Evolutionary conservation across 2,329 filamentous ascomycete genomes (phyloP).

Genomic region (Botryotinia narcissicola): DNA sequence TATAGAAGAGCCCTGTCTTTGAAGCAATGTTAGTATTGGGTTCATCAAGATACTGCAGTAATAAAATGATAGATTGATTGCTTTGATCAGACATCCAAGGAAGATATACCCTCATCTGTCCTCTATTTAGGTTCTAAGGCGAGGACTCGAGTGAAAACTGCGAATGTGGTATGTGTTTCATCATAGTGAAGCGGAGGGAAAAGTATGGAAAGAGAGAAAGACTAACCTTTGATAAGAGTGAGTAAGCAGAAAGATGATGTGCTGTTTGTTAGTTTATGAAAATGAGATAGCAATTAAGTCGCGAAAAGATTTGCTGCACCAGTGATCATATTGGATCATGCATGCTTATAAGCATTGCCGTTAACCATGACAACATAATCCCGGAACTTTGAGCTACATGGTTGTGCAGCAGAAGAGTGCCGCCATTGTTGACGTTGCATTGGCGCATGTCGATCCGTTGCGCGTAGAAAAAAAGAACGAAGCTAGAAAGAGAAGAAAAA

Average conservation of each 20-base stretch:
- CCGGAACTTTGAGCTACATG: background rate
- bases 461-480: background rate
- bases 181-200: conserved; percentile 49
- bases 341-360: conserved; percentile 2
- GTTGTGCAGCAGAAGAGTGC: conserved; percentile 11
- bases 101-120: conserved; percentile 68
- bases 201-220: conserved; percentile 18
- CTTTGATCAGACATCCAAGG: conserved; percentile 70
- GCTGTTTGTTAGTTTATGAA: background rate
- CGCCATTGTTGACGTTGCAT: background rate
- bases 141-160: conserved; percentile 82
- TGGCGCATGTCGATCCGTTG: background rate
- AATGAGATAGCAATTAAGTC: background rate
- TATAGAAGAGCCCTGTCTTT: background rate
- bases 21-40: conserved; percentile 8
- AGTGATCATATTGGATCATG: background rate
- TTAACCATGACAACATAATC: conserved; percentile 8
- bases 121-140: conserved; percentile 59
- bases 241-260: background rate
- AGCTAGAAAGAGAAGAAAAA: conserved; percentile 12
- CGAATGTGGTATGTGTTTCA: conserved; percentile 78
- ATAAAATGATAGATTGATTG: conserved; percentile 7
- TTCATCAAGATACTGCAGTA: background rate
- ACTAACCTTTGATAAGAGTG: conserved; percentile 17
- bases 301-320: background rate